phyloP scores from a whole-genome alignment of 2,329 filamentous ascomycete genomes.

The Calonectria crousiana region DNA sequence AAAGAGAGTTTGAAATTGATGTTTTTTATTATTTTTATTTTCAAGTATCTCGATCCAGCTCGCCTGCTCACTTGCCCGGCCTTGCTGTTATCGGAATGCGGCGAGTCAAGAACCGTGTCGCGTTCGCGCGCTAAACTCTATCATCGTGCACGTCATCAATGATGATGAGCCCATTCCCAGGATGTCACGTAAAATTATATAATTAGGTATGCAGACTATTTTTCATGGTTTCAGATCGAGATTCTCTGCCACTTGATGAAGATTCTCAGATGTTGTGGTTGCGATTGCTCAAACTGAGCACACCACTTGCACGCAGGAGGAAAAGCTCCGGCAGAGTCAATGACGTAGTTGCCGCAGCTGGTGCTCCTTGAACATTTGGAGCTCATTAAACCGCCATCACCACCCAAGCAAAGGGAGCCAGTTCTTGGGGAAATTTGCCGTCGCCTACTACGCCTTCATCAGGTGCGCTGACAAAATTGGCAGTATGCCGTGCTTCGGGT shows the following conservation, averaged over 20 bases:
- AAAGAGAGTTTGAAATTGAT: neutral
- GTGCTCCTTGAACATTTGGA: neutral
- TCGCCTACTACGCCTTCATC: neutral
- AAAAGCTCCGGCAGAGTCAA: constrained; percentile 18
- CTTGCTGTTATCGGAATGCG: neutral
- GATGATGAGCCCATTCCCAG: neutral
- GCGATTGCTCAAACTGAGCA: neutral
- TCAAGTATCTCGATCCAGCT: neutral
- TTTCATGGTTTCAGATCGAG: neutral
- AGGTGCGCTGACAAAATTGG: neutral
- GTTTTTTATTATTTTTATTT: too few species aligned
- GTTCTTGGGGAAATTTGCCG: too few species aligned
- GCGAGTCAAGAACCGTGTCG: neutral
- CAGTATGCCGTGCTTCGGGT: constrained; percentile 72
- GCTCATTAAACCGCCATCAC: neutral
- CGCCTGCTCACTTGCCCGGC: neutral
- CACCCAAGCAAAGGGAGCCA: neutral
- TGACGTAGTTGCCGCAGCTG: constrained; percentile 17
- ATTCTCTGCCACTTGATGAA: neutral
- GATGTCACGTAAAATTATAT: neutral
- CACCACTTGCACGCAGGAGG: neutral
- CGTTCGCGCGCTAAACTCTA: neutral
- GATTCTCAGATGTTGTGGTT: neutral
- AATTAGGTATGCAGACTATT: neutral
- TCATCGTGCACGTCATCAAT: neutral